Evolutionary conservation across 306 rosid species (phyloP).

Genomic region (Prunus dulcis): DNA sequence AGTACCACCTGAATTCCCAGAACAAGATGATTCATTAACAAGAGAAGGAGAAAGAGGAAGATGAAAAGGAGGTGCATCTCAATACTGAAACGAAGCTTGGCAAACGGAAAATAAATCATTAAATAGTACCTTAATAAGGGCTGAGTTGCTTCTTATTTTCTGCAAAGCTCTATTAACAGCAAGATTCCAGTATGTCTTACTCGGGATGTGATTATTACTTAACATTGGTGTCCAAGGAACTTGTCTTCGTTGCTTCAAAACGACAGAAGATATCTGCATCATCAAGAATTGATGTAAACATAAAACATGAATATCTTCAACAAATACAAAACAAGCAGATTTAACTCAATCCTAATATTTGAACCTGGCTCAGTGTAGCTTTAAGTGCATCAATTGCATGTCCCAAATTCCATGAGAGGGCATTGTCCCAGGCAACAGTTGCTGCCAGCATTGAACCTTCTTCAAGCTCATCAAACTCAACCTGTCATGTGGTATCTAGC

Average conservation of each 20-base stretch:
- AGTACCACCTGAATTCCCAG: constrained; percentile 76
- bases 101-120: background rate
- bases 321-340: background rate
- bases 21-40: constrained; percentile 1
- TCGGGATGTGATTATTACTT: constrained; percentile 62
- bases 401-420: constrained; percentile 70
- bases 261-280: constrained; percentile 64
- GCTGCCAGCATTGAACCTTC: constrained; percentile 73
- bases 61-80: background rate
- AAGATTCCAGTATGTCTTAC: constrained; percentile 59
- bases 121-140: constrained; percentile 51
- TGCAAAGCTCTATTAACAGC: constrained; percentile 72
- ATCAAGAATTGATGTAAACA: constrained; percentile 10
- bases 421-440: constrained; percentile 85
- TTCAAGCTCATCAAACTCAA: constrained; percentile 91
- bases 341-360: background rate
- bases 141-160: constrained; percentile 59
- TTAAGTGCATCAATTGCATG: constrained; percentile 62
- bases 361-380: constrained; percentile 65
- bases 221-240: constrained; percentile 53
- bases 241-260: constrained; percentile 50
- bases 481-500: constrained; percentile 77
- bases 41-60: background rate
- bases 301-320: background rate
- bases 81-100: constrained; percentile 7